Percentiles rank a stretch among this genome's conserved stretches.
phyloP scores from a whole-genome alignment of 1,139 yeast genomes.

The Saccharomyces hybrid region DNA sequence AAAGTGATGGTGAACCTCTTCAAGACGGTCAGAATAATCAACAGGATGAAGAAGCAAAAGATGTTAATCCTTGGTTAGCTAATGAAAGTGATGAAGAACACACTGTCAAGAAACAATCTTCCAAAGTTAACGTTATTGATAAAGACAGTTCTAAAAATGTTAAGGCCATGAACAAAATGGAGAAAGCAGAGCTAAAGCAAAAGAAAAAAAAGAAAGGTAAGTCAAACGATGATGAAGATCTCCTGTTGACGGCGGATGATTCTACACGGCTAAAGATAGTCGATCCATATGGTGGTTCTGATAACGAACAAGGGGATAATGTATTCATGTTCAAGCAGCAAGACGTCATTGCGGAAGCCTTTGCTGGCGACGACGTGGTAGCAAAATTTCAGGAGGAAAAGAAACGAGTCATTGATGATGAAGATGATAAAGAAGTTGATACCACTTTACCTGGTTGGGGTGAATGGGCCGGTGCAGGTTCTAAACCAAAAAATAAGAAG shows the following conservation, averaged over 20 bases:
- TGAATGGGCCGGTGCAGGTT: conserved; percentile 67
- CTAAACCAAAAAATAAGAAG: conserved; percentile 40
- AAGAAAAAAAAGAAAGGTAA: conserved; percentile 19
- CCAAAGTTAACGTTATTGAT: conserved; percentile 49
- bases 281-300: conserved; percentile 40
- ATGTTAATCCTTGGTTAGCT: conserved; percentile 65
- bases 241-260: conserved; percentile 23
- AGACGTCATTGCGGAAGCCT: conserved; percentile 80
- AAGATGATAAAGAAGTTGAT: conserved; percentile 83
- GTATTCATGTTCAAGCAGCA: conserved; percentile 60
- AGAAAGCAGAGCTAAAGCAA: conserved; percentile 38
- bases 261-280: conserved; percentile 35
- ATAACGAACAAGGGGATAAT: conserved; percentile 31
- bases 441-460: conserved; percentile 95
- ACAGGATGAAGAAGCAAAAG: conserved; percentile 5
- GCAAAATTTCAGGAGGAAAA: conserved; percentile 74
- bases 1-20: conserved; percentile 5
- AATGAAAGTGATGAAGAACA: conserved; percentile 32
- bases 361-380: conserved; percentile 91
- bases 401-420: conserved; percentile 57
- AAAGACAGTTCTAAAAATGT: conserved; percentile 45
- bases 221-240: conserved; percentile 17
- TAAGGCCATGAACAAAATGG: conserved; percentile 42
- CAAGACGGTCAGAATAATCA: conserved; percentile 6
- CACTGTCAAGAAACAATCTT: conserved; percentile 39